These are phyloP conservation scores for Chondrus crispus DNA, from an alignment of 23 red algal species.

Conservation along the genomic window DNA sequence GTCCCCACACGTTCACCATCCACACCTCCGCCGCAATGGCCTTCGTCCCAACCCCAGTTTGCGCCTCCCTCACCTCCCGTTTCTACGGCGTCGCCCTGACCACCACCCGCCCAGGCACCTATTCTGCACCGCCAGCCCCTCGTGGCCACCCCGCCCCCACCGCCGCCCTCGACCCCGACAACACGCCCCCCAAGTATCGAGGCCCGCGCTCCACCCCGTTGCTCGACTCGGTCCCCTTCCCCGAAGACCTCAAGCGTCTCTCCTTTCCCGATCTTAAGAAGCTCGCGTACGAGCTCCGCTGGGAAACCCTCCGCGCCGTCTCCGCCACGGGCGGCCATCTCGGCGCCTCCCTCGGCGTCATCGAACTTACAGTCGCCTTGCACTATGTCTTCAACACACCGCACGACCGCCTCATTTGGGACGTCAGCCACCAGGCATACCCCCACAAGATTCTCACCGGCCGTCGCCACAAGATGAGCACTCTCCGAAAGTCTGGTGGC, in stretches of 20 bases:
- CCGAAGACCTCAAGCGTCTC: conserved; percentile 60
- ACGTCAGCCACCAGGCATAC: conserved; percentile 96
- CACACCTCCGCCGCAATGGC: not conserved
- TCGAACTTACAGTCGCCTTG: conserved; percentile 91
- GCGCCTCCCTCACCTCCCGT: not conserved
- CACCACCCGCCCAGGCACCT: not conserved
- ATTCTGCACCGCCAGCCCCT: not conserved
- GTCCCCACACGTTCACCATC: not conserved
- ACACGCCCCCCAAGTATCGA: not conserved
- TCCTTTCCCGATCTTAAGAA: conserved; percentile 53
- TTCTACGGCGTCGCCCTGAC: not conserved
- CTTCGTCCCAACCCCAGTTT: not conserved
- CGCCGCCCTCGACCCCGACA: not conserved
- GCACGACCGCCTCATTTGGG: conserved; percentile 92
- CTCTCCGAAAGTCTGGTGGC: conserved; percentile 87
- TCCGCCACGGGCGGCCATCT: conserved; percentile 92
- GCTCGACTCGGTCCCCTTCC: conserved; percentile 66
- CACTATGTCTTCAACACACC: conserved; percentile 98
- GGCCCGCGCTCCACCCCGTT: conserved; percentile 75
- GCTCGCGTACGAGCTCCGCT: conserved; percentile 89
- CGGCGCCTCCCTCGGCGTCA: conserved; percentile 90
- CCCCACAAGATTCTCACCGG: conserved; percentile 99
- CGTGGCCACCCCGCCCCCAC: not conserved
- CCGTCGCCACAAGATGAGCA: conserved; percentile 80
- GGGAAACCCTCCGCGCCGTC: conserved; percentile 79